A percentile compares a stretch with the other conserved stretches of the same genome.
Evolutionary conservation across 2,329 filamentous ascomycete species (phyloP).

Genomic region (Penicillium glabrum): DNA sequence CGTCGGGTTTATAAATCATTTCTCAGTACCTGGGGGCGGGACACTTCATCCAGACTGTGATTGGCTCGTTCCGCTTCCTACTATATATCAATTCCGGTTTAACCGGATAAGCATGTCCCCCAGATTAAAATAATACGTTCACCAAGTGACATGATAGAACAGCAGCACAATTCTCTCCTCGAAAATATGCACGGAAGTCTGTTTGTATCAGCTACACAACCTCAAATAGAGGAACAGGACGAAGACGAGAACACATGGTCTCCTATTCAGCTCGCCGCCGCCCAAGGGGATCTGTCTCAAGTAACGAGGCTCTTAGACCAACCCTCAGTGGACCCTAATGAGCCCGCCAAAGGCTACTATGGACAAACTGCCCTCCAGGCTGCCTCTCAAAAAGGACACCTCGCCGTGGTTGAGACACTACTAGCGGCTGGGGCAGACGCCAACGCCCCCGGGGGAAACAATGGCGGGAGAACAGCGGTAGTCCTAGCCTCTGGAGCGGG

Average conservation of each 20-base stretch:
- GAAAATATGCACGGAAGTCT: not conserved
- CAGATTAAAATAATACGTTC: not conserved
- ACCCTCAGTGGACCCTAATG: not conserved
- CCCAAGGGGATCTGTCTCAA: not conserved
- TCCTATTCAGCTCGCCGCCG: not conserved
- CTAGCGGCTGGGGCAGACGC: constrained; percentile 2
- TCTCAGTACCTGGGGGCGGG: not conserved
- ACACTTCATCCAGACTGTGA: not conserved
- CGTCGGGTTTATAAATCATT: not conserved
- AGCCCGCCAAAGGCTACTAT: not conserved
- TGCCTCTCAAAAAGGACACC: constrained; percentile 29
- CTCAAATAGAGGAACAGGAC: not conserved
- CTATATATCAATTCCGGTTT: not conserved
- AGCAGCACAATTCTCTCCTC: not conserved
- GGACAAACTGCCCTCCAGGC: constrained; percentile 33
- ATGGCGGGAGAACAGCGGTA: not conserved
- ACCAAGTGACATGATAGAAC: not conserved
- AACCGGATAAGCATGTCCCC: not conserved
- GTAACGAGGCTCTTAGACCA: not conserved
- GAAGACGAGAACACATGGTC: not conserved
- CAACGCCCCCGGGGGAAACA: not conserved
- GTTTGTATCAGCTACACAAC: not conserved
- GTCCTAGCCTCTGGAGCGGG: not conserved
- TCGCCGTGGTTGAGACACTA: constrained; percentile 10
- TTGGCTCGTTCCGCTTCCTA: not conserved